Conservation (phyloP, 345 rosid genomes). For the Eucalyptus tenuipes region DNA sequence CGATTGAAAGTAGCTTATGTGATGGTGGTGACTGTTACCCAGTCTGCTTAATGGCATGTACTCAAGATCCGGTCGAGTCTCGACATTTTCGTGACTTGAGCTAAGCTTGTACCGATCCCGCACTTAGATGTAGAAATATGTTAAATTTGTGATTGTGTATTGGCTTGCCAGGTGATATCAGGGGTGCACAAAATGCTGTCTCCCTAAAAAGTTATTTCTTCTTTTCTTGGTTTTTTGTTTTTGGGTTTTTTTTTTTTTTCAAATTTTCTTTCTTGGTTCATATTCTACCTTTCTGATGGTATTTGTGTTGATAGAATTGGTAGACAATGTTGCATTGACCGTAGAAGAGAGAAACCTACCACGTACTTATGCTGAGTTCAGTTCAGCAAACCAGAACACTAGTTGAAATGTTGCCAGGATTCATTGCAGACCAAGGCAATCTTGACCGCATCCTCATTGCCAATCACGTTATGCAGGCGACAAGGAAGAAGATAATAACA, state of each 20-base stretch:
- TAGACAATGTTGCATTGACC: slow-evolving; percentile 20
- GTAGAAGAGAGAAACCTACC: slow-evolving; percentile 17
- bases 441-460: too few species aligned
- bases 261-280: not conserved
- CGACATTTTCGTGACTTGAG: not conserved
- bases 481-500: too few species aligned
- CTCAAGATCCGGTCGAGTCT: not conserved
- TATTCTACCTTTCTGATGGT: not conserved
- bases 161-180: not conserved
- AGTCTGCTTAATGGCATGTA: not conserved
- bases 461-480: too few species aligned
- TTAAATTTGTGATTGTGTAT: not conserved
- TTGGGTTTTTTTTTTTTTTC: too few species aligned
- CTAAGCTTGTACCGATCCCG: not conserved
- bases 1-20: not conserved
- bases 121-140: not conserved
- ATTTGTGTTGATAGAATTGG: slow-evolving; percentile 11
- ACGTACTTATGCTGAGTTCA: too few species aligned
- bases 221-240: too few species aligned
- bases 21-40: not conserved
- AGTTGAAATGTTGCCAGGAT: too few species aligned
- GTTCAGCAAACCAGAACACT: too few species aligned
- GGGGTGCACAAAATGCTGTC: not conserved
- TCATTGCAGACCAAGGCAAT: too few species aligned
- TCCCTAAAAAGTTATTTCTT: too few species aligned